Evolutionary conservation across 2,329 filamentous ascomycete genomes (phyloP), one percentile per base, ranked within the genome.

Genomic region (Amauroascus niger): DNA sequence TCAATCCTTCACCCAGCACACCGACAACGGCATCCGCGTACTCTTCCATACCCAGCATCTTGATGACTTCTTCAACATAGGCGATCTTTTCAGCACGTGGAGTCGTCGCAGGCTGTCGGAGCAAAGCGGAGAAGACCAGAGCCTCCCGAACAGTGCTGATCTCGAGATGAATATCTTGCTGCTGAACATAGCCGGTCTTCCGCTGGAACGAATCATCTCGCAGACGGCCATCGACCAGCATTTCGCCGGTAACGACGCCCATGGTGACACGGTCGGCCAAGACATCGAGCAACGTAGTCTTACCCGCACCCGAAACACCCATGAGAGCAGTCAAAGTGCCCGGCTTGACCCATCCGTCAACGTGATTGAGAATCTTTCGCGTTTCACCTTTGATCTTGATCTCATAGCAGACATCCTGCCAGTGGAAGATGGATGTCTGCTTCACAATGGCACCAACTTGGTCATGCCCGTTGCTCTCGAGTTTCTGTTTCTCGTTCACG

Each of bases 341-440:
- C 2, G 90, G 90, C 70, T 94, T 93, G 56, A 96, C 88, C 87
- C 88, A 96, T 33, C 90, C 90, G 64, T 94, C 86, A 11, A 95
- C 87, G 58, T 93, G 76, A 62, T 95, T 84, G 55, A 96, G 74
- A 62, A 96, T 86, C 41, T 84, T 81, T 14, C 88, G 80, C 1
- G 77, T 72, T 62, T 91, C 81, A 13, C 76, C 76, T 74, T 94
- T 94, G 71, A 95, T 89, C 62, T 81, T 81, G 66, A 88, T 85
- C 56, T 88, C 83, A 62, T 87, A 95, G 71, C 84, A 89, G 1
- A 95, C 84, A 61, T 91, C 78, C 59, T 83, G 79, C 89, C 88
- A 95, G 64, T 88, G 86, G 75, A 94, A 94, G 57, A 90, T 81
- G 20, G 86, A 86, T 1, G 53, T 59, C 50, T 59, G 55, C 50